Conservation (phyloP, 2,329 filamentous ascomycete genomes). For the Apiospora malaysiana region DNA sequence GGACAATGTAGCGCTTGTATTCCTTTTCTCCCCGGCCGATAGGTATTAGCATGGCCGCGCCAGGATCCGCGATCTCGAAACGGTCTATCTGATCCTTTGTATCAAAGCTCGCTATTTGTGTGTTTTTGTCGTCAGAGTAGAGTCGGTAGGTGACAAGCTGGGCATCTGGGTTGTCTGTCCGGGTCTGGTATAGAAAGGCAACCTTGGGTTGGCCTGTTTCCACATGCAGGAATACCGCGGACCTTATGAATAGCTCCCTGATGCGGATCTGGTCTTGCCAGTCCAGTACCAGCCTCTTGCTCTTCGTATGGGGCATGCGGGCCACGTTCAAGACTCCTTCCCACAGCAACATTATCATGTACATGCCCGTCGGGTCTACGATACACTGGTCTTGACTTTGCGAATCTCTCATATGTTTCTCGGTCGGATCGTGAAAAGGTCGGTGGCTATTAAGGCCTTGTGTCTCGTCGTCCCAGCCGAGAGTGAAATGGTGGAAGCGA, state of each 20-base stretch:
- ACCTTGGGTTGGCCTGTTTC: slow-evolving; percentile 64
- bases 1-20: slow-evolving; percentile 65
- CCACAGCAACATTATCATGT: slow-evolving; percentile 64
- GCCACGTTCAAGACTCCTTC: slow-evolving; percentile 64
- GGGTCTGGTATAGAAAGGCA: slow-evolving; percentile 63
- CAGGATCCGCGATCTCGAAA: slow-evolving; percentile 58
- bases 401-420: slow-evolving; percentile 73
- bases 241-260: slow-evolving; percentile 65
- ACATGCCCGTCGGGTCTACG: slow-evolving; percentile 77
- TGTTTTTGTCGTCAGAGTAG: slow-evolving; percentile 63
- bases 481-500: slow-evolving; percentile 86
- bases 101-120: slow-evolving; percentile 59
- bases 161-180: slow-evolving; percentile 57
- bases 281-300: slow-evolving; percentile 50
- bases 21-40: slow-evolving; percentile 60
- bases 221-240: slow-evolving; percentile 62
- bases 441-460: slow-evolving; percentile 57
- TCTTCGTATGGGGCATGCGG: slow-evolving; percentile 55
- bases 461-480: slow-evolving; percentile 75
- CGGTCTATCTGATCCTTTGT: slow-evolving; percentile 60
- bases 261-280: slow-evolving; percentile 61
- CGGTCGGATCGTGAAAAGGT: slow-evolving; percentile 58
- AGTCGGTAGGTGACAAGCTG: slow-evolving; percentile 65
- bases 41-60: slow-evolving; percentile 67
- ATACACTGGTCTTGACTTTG: slow-evolving; percentile 84